Evolutionary conservation across 164 flowering plant genomes (phyloP), one percentile per base, ranked within the genome.

Genomic region (Sextonia rubra): DNA sequence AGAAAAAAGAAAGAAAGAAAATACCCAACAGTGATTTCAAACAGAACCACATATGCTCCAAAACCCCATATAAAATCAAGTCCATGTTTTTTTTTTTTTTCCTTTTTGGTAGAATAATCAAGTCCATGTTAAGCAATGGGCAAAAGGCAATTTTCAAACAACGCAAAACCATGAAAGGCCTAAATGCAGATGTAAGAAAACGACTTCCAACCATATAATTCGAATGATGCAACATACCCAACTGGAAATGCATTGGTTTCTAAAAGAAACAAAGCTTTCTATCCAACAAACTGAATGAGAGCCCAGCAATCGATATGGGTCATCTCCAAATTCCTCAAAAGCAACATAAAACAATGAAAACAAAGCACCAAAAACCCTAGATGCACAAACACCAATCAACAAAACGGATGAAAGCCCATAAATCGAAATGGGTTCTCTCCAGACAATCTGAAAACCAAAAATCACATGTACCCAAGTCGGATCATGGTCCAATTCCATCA

Each of bases 381-480:
- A 69, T 37, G 4, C 25, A 7, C 15, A 30, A 68, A n/a, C 70
- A 23, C 61, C 4, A 20, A 48, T 24, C 3, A 47, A 44, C 7
- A 66, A 66, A 20, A 32, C 3, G 55, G 32, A 37, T 11, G 0
- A 66, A 20, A 44, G 3, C 5, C 25, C 52, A 66, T n/a, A 37
- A 66, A 15, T n/a, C 52, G 55, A 37, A 44, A 15, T 32, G 52
- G 49, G 69, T 44, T 44, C 20, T 32, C 69, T n/a, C 25, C 52
- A 66, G n/a, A 66, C 47, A 44, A 9, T 2, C 69, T 32, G 12
- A 66, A 66, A 66, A 32, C 20, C 69, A 9, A 66, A 66, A 66
- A 32, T 6, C 52, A 22, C n/a, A 66, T 17, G 12, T 12, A 37
- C 69, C 29, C 69, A 44, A 37, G 12, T 66, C 24, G 48, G 37